Base-by-base conservation (phyloP, 352 stramenopile species). In the Phytophthora vignae region DNA sequence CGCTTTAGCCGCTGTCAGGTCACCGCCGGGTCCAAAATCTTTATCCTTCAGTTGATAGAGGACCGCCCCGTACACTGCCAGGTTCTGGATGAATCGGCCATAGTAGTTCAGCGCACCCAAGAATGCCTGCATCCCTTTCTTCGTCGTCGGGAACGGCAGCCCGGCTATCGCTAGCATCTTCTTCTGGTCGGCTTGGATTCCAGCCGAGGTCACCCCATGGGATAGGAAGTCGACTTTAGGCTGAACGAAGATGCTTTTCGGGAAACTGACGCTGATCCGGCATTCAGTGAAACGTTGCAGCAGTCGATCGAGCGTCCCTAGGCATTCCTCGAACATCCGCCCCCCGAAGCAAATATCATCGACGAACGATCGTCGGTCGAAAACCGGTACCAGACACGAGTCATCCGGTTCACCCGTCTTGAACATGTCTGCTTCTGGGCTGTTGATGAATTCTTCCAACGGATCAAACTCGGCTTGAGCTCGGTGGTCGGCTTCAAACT, bases 271-370 rank as follows among this genome's bases (percentile, higher is more conserved):
- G 38, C 38, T 46, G 15, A 46, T 46, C 1, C 38, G 38, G 38
- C 27, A 68, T 15, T 31, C 44, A 15, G 19, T 61, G 53, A 54
- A 73, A 11, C 40, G 17, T 15, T 8, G 7, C 3, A 62, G 12
- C 22, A 62, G 7, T 25, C 40, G 19, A 22, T 54, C 40, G 0
- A 63, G 25, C 3, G 42, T 53, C 1, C 17, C 14, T 3, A 63
- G 14, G 17, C 31, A 40, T 1, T 40, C 21, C 2, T 59, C 49
- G 22, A 67, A 67, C n/a, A n/a, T n/a, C n/a, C n/a, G n/a, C n/a
- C n/a, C n/a, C n/a, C n/a, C n/a, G n/a, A n/a, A n/a, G n/a, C n/a
- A n/a, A n/a, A n/a, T n/a, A n/a, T n/a, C n/a, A n/a, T n/a, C n/a
- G n/a, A n/a, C n/a, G n/a, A n/a, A n/a, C n/a, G n/a, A n/a, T n/a